These are phyloP conservation scores for Gastrolobium bilobum DNA, from an alignment of 306 rosid species.

Conservation along the genomic window DNA sequence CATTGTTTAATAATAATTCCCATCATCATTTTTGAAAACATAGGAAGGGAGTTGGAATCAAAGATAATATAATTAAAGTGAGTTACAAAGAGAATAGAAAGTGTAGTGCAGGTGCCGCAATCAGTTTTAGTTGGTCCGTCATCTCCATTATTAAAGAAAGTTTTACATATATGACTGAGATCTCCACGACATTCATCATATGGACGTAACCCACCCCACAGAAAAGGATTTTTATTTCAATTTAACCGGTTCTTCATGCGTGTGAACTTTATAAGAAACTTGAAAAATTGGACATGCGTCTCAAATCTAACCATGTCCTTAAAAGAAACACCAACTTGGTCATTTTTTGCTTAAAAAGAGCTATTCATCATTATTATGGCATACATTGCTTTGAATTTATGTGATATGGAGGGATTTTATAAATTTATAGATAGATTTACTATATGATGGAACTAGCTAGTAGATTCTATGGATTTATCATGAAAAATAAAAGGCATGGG, in stretches of 20 bases:
- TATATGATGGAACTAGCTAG: slow-evolving; percentile 33
- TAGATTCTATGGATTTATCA: slow-evolving; percentile 46
- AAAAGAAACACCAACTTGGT: slow-evolving; percentile 11
- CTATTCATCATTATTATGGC: slow-evolving; percentile 20
- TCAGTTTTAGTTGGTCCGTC: slow-evolving; percentile 46
- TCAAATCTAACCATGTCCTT: slow-evolving; percentile 26
- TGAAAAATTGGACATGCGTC: slow-evolving; percentile 32
- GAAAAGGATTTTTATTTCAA: not conserved
- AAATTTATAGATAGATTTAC: not conserved
- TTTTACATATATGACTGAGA: not conserved
- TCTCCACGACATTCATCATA: slow-evolving; percentile 36
- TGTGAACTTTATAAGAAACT: slow-evolving; percentile 4
- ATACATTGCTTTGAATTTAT: slow-evolving; percentile 38
- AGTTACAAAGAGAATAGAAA: slow-evolving; percentile 54
- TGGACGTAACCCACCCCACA: slow-evolving; percentile 26
- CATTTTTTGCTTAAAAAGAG: not conserved
- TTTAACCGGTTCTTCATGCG: slow-evolving; percentile 13
- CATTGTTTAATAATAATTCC: slow-evolving; percentile 54
- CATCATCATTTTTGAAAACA: slow-evolving; percentile 51
- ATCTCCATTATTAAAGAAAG: slow-evolving; percentile 51
- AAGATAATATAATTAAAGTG: slow-evolving; percentile 59
- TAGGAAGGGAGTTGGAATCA: slow-evolving; percentile 42
- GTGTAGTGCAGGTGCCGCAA: slow-evolving; percentile 50
- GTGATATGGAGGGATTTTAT: slow-evolving; percentile 9
- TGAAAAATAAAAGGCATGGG: not conserved